Evolutionary conservation across 2,329 filamentous ascomycete species (phyloP), one percentile per base, ranked within the genome.

Genomic region (Penicillium freii): DNA sequence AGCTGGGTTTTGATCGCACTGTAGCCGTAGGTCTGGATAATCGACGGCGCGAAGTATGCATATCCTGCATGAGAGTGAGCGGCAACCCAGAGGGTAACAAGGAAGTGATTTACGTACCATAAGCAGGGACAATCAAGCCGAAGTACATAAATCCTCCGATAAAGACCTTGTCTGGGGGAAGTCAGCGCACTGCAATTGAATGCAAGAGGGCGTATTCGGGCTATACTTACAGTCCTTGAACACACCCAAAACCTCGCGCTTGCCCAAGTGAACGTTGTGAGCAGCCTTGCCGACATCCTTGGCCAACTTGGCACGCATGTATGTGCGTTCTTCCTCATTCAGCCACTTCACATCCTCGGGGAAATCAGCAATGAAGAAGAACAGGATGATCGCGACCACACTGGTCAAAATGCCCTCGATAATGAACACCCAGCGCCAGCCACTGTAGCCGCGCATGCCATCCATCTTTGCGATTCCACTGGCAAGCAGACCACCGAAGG

Each of bases 141-240:
- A 92, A 87, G 75, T 92, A 93, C 88, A 92, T 92, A 72, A 92
- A 80, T 0, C 87, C 88, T 44, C 87, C 89, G 15, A 91, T 73
- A 66, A 90, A 83, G 65, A 92, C 81, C 72, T 90, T 90, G 66
- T 75, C 75, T 77, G 51, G 5, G 21, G 25, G 31, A 25, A 36
- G 59, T 70, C 33, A 69, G 67, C 43, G 43, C 44, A 19, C 34
- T 25, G 43, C 6, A 39, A 13, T 9, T 23, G 10, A 42, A n/a
- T 7, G 19, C 17, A 40, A 19, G 17, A 34, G 3, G 13, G 23
- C 3, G 13, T 13, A 2, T 27, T 3, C 17, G 13, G 0, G 21
- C 5, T 36, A 17, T 15, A 71, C 74, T 69, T 57, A 77, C 75
- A 86, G 73, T 93, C 89, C 67, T 86, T 87, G 77, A 92, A 83